A percentile compares a stretch with the other conserved stretches of the same genome.
phyloP scores from a whole-genome alignment of 2,329 filamentous ascomycete genomes.

The Botrytis tulipae region DNA sequence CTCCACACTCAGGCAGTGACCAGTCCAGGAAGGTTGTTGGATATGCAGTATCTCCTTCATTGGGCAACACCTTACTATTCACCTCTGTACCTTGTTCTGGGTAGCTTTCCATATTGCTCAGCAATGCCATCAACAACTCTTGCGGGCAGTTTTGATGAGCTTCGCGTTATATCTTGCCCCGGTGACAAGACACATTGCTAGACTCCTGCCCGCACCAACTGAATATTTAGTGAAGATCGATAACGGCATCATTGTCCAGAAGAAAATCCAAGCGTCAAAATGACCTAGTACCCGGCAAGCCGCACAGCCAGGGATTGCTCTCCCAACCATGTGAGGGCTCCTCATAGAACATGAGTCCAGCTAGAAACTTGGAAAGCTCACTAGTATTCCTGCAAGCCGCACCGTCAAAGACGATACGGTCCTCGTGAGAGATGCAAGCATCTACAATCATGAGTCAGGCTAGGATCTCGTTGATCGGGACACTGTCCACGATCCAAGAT shows the following conservation, averaged over 20 bases:
- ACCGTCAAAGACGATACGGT: constrained; percentile 1
- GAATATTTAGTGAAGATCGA: constrained; percentile 9
- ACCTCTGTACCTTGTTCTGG: neutral
- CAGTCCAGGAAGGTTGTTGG: neutral
- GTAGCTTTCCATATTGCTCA: constrained; percentile 15
- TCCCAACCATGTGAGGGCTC: neutral
- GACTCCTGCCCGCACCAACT: constrained; percentile 6
- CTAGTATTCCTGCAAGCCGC: constrained; percentile 15
- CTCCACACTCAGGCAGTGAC: constrained; percentile 4
- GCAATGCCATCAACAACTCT: constrained; percentile 12
- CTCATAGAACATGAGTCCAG: constrained; percentile 6
- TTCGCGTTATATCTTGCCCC: neutral
- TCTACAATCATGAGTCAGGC: constrained; percentile 2
- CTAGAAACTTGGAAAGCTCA: constrained; percentile 5
- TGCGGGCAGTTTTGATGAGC: neutral
- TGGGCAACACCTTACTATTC: neutral
- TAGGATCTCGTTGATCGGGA: neutral
- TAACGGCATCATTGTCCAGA: constrained; percentile 4
- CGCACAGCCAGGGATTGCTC: neutral
- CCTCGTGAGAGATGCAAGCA: constrained; percentile 2
- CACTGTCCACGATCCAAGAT: neutral
- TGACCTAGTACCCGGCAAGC: neutral
- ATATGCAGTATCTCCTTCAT: neutral
- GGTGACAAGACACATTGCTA: neutral
- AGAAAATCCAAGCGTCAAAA: neutral